phyloP scores from a whole-genome alignment of 768 basidiomycete genomes.

The Mycena belliarum region DNA sequence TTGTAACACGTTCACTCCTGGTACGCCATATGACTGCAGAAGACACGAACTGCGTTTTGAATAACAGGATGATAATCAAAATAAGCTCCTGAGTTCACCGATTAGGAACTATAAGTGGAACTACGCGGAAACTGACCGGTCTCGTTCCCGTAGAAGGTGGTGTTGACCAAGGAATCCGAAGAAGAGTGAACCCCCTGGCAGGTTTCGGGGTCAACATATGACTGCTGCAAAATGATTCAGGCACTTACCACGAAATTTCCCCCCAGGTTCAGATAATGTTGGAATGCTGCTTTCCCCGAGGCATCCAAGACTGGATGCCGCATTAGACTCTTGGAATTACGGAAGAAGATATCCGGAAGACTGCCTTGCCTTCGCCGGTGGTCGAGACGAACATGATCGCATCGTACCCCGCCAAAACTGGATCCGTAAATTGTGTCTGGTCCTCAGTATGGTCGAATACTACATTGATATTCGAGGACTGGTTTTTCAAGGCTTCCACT shows the following conservation, averaged over 20 bases:
- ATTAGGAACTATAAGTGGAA: neutral
- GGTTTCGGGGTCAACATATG: no score
- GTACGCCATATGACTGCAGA: conserved; percentile 20
- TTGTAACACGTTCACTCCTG: conserved; percentile 22
- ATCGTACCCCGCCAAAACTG: conserved; percentile 57
- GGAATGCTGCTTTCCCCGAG: conserved; percentile 59
- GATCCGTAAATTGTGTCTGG: conserved; percentile 52
- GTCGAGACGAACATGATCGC: conserved; percentile 69
- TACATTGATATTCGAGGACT: conserved; percentile 47
- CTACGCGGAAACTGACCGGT: conserved; percentile 41
- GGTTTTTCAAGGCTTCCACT: conserved; percentile 52
- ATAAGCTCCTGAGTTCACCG: conserved; percentile 44
- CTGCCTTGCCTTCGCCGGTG: conserved; percentile 60
- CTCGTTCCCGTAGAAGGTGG: conserved; percentile 57
- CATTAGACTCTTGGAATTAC: neutral
- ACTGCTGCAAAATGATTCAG: no score
- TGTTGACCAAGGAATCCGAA: conserved; percentile 58
- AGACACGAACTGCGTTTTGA: conserved; percentile 58
- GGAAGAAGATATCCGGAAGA: neutral
- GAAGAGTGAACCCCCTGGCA: conserved; percentile 59
- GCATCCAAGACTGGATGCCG: conserved; percentile 55
- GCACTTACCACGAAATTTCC: conserved; percentile 59
- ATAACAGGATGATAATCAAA: conserved; percentile 74
- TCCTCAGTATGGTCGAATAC: conserved; percentile 71
- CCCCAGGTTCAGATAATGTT: conserved; percentile 63